These are phyloP conservation scores for Leptomonas pyrrhocoris DNA, from an alignment of 208 protist genomes.

Conservation along the genomic window DNA sequence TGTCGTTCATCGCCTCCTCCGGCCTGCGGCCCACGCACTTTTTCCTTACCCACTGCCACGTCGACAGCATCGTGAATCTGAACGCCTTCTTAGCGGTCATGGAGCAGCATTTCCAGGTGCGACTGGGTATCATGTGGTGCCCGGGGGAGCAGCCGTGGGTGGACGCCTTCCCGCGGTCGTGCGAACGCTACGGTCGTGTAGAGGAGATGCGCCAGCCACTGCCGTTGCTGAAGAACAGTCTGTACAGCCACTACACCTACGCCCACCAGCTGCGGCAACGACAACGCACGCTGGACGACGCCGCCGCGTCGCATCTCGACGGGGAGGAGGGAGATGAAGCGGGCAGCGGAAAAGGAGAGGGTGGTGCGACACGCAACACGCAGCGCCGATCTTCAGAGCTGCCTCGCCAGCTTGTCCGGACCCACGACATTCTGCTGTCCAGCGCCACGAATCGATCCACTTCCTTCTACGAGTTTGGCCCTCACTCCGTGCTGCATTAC, in stretches of 20 bases:
- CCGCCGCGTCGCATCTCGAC: neutral
- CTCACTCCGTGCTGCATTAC: constrained; percentile 78
- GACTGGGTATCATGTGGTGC: constrained; percentile 80
- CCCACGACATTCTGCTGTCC: constrained; percentile 74
- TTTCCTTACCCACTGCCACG: constrained; percentile 90
- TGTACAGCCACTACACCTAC: constrained; percentile 71
- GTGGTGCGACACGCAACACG: neutral
- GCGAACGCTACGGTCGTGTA: constrained; percentile 74
- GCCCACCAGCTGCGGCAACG: constrained; percentile 43
- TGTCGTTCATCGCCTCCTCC: constrained; percentile 72
- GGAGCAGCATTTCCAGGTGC: constrained; percentile 44
- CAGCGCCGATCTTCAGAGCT: constrained; percentile 2
- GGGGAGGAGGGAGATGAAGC: neutral
- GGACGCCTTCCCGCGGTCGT: constrained; percentile 72
- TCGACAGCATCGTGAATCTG: constrained; percentile 88
- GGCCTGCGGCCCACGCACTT: constrained; percentile 67
- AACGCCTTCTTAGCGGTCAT: constrained; percentile 74
- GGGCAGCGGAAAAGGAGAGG: neutral
- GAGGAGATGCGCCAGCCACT: constrained; percentile 71
- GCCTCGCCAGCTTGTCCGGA: constrained; percentile 51
- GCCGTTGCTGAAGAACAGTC: constrained; percentile 64
- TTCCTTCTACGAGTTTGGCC: constrained; percentile 84
- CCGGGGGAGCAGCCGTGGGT: constrained; percentile 82
- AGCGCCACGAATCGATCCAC: constrained; percentile 80
- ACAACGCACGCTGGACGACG: constrained; percentile 32